Evolutionary conservation across 2,329 filamentous ascomycete species (phyloP).

Genomic region (Orbilia oligospora): DNA sequence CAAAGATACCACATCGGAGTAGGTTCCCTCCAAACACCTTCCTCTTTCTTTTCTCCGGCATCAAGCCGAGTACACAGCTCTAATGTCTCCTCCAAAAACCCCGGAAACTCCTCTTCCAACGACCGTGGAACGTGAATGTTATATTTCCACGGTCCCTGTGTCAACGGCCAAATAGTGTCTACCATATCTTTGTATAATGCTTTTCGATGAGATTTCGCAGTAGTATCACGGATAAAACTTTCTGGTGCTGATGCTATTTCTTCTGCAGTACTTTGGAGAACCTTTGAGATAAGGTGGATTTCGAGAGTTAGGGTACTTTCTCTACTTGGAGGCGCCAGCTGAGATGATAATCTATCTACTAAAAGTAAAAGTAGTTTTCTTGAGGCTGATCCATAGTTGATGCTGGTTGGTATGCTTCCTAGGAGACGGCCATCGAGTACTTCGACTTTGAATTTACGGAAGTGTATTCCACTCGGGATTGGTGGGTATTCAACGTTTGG

Average conservation of each 20-base stretch:
- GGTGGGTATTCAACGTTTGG: not conserved
- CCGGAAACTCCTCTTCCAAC: not conserved
- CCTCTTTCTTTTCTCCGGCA: not conserved
- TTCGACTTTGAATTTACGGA: slow-evolving; percentile 28
- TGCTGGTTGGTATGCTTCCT: no score
- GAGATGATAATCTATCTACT: not conserved
- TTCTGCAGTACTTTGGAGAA: not conserved
- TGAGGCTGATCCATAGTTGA: not conserved
- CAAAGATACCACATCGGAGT: slow-evolving; percentile 1
- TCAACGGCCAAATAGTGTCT: slow-evolving; percentile 11
- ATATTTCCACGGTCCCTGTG: slow-evolving; percentile 30
- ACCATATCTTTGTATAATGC: not conserved
- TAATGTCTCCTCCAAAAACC: slow-evolving; percentile 2
- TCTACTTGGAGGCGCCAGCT: not conserved
- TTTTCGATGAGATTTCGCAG: not conserved
- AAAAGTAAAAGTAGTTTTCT: not conserved
- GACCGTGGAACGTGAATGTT: not conserved
- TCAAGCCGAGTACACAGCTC: not conserved
- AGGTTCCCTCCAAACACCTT: not conserved
- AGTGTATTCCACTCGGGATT: not conserved
- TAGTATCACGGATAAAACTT: not conserved
- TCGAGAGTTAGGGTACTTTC: not conserved
- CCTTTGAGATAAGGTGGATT: not conserved
- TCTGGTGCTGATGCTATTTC: not conserved
- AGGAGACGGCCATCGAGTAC: not conserved